Evolutionary conservation across 2,329 filamentous ascomycete genomes (phyloP), one percentile per base, ranked within the genome.

Genomic region (Epichloe hybrida): DNA sequence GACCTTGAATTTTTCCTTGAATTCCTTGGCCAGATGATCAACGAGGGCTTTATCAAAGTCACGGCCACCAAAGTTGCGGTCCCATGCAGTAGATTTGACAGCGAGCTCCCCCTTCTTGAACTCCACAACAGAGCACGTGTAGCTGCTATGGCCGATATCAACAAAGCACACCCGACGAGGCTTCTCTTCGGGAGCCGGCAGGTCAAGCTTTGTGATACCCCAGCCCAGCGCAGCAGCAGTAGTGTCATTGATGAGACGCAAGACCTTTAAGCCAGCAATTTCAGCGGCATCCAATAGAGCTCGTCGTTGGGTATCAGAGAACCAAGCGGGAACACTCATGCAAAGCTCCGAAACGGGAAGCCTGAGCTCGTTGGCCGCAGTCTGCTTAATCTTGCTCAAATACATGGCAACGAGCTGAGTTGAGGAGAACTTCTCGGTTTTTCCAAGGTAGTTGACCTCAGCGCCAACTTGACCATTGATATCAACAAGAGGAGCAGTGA

Each of bases 1-100:
- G 61, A 97, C 86, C 79, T 95, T 95, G 81, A 88, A 95, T 72
- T 95, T 96, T 71, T 88, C 87, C 74, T 93, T 88, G 79, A 97
- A 98, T 70, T 97, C 90, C 64, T 87, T 84, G 62, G 86, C 86
- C 64, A 98, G 88, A 74, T 97, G 91, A 66, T 97, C 89, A 52
- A 95, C 85, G 49, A 98, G 74, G 55, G 88, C 89, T 73, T 89
- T 85, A 78, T 98, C 94, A 66, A 98, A 95, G 75, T 97, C 87
- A 64, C 93, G 88, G 58, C 93, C 93, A 76, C 93, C 93, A 59
- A 97, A 95, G 75, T 97, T 90, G 62, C 89, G 86, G 71, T 98
- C 93, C 70, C 81, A 96, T 55, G 90, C 82, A 43, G 90, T 96
- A 27, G 88, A 77, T 78, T 95, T 91, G 70, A 98, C 89, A 56